Evolutionary conservation across 176 grass and related monocot genomes (phyloP).

Genomic region (Oropetium thomaeum): DNA sequence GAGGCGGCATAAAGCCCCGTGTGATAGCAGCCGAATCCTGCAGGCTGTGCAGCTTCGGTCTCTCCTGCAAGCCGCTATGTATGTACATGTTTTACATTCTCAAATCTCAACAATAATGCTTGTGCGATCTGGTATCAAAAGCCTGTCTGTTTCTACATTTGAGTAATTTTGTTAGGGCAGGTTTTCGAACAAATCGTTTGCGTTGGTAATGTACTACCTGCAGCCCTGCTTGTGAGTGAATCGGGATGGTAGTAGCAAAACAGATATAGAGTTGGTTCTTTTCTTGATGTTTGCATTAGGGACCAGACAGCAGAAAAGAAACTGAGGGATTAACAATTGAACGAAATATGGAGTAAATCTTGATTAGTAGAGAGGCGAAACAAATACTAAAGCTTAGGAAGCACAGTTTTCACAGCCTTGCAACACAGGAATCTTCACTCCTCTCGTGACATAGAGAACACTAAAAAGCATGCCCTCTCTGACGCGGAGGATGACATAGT

Average conservation of each 20-base stretch:
- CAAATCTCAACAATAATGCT: conserved; percentile 37
- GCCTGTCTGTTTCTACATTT: conserved; percentile 2
- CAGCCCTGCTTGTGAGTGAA: neutral
- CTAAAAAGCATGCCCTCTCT: neutral
- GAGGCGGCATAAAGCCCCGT: conserved; percentile 47
- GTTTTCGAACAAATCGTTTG: neutral
- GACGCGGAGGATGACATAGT: conserved; percentile 11
- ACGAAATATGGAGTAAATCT: neutral
- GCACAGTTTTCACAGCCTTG: conserved; percentile 1
- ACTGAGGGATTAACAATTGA: neutral
- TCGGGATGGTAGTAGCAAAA: neutral
- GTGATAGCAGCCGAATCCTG: neutral
- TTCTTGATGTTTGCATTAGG: neutral
- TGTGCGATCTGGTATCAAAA: conserved; percentile 10
- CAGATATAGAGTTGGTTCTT: neutral
- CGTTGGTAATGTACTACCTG: neutral
- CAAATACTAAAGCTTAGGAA: conserved; percentile 6
- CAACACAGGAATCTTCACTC: neutral
- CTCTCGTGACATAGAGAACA: conserved; percentile 24
- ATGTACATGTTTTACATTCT: conserved; percentile 3
- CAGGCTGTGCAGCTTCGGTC: neutral
- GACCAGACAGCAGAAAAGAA: neutral
- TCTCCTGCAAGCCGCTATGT: conserved; percentile 11
- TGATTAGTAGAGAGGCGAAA: neutral
- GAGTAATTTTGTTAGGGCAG: conserved; percentile 10